These are phyloP conservation scores for Aspergillus transmontanensis DNA, from an alignment of 2,329 filamentous ascomycete genomes.

Conservation along the genomic window DNA sequence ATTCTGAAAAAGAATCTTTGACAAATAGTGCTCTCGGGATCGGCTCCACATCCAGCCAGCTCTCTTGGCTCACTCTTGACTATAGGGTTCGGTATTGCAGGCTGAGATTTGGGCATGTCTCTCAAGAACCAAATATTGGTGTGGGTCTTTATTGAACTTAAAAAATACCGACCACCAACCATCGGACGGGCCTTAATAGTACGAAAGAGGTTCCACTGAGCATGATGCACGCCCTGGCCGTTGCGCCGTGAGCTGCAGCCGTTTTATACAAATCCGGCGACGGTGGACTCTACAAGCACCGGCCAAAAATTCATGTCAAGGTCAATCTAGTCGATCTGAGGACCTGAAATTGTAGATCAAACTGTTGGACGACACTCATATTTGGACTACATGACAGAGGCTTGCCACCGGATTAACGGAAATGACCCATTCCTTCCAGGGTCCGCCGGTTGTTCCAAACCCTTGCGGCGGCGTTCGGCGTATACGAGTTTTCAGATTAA, in stretches of 20 bases:
- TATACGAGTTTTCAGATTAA: background rate
- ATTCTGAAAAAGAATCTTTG: background rate
- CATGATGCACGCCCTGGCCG: background rate
- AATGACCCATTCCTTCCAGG: background rate
- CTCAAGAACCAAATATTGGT: background rate
- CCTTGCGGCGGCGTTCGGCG: background rate
- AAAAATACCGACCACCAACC: background rate
- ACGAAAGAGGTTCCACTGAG: background rate
- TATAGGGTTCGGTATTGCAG: background rate
- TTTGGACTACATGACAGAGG: background rate
- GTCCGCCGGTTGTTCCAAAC: background rate
- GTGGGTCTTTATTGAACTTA: background rate
- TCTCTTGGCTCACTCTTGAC: background rate
- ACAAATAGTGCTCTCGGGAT: background rate
- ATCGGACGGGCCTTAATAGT: background rate
- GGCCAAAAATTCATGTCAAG: background rate
- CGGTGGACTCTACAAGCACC: background rate
- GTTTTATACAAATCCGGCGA: background rate
- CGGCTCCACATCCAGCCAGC: background rate
- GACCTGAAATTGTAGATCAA: background rate
- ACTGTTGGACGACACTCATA: background rate
- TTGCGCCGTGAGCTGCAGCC: background rate
- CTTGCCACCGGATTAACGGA: background rate
- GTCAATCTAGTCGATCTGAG: background rate
- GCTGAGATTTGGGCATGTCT: constrained; percentile 2